These are phyloP conservation scores for Diphasiastrum complanatum DNA, from an alignment of 83 land plant genomes.

Conservation along the genomic window DNA sequence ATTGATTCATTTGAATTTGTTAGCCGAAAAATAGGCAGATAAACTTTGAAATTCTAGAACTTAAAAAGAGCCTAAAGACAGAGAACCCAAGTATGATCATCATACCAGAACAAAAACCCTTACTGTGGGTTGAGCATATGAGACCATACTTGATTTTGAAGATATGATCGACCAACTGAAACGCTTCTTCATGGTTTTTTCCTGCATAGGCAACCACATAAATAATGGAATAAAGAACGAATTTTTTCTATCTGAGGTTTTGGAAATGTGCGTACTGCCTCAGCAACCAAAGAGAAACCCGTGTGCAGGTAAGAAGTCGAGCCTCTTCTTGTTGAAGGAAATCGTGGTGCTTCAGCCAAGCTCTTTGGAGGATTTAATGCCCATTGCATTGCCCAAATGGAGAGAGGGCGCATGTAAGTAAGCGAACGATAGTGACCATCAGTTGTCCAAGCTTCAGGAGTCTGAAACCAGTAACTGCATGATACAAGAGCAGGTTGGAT, in stretches of 20 bases:
- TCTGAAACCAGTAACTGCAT: conserved; percentile 7
- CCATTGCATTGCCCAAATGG: conserved; percentile 20
- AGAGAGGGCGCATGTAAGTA: conserved; percentile 9
- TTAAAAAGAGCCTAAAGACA: too few species aligned
- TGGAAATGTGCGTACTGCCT: conserved; percentile 37
- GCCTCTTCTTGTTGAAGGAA: not conserved
- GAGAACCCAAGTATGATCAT: too few species aligned
- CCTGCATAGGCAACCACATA: conserved; percentile 45
- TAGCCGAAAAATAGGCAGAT: too few species aligned
- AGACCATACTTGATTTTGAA: too few species aligned
- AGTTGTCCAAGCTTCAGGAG: conserved; percentile 9
- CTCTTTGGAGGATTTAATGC: conserved; percentile 7
- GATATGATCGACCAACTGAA: too few species aligned
- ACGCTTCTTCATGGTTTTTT: too few species aligned
- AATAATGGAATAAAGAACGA: conserved; percentile 31
- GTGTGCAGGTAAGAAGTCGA: conserved; percentile 12
- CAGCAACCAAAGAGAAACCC: conserved; percentile 52
- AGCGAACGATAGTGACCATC: not conserved
- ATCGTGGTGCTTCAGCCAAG: conserved; percentile 2
- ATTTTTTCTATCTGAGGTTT: conserved; percentile 27
- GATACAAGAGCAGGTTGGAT: too few species aligned
- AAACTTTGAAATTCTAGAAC: too few species aligned
- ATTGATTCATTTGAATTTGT: too few species aligned
- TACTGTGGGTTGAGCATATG: too few species aligned
- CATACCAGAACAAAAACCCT: too few species aligned